phyloP scores from a whole-genome alignment of 176 grass and related monocot species.

The Cymbopogon citratus region DNA sequence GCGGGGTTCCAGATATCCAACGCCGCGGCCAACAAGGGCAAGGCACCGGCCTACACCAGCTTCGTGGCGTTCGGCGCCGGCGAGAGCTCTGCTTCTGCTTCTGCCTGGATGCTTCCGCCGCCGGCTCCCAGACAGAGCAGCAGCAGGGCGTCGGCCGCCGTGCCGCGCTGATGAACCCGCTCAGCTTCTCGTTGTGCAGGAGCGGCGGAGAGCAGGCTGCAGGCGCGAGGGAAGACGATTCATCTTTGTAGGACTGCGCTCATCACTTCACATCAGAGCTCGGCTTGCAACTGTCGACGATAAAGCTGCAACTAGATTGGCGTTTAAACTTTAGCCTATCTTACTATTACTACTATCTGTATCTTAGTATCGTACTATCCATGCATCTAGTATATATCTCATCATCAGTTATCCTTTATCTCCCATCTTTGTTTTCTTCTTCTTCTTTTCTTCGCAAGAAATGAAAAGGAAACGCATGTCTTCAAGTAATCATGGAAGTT shows the following conservation, averaged over 20 bases:
- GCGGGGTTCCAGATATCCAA: too few relatives aligned
- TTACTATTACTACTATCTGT: not conserved
- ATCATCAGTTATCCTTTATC: not conserved
- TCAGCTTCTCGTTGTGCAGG: not conserved
- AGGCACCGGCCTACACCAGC: too few relatives aligned
- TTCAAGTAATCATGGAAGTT: not conserved
- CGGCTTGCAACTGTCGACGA: too few relatives aligned
- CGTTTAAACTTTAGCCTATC: not conserved
- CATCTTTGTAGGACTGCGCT: too few relatives aligned
- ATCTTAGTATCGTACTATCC: too few relatives aligned
- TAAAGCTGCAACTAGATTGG: too few relatives aligned
- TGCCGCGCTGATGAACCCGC: not conserved
- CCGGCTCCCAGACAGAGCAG: constrained; percentile 11
- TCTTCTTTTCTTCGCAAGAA: not conserved
- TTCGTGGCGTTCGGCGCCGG: not conserved
- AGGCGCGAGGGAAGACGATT: not conserved
- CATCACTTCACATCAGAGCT: too few relatives aligned
- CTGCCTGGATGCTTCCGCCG: constrained; percentile 37
- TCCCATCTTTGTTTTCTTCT: not conserved
- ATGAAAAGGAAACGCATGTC: not conserved
- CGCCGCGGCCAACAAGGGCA: constrained; percentile 9
- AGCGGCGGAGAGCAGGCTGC: not conserved
- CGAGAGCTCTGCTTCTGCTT: constrained; percentile 5
- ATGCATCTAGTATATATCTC: too few relatives aligned
- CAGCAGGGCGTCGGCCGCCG: not conserved